Evolutionary conservation across 139 green algal genomes (phyloP), one percentile per base, ranked within the genome.

Genomic region (Volvox reticuliferus): DNA sequence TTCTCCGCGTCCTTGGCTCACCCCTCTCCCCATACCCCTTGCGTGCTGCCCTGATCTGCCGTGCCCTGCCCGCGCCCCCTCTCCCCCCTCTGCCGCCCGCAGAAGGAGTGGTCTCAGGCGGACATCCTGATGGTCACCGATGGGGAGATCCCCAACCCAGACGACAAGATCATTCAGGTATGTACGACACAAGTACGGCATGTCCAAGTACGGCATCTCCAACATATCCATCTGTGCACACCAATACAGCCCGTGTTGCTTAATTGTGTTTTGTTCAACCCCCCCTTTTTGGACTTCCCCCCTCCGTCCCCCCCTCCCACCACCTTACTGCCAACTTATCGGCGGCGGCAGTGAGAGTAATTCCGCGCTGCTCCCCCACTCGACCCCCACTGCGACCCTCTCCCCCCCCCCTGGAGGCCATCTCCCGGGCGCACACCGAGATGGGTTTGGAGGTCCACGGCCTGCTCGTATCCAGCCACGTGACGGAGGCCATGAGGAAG

Each of bases 51-150:
- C n/a, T n/a, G n/a, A n/a, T n/a, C n/a, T n/a, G n/a, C n/a, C n/a
- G n/a, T n/a, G n/a, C n/a, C n/a, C n/a, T n/a, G n/a, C n/a, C n/a
- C n/a, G n/a, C n/a, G n/a, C n/a, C n/a, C n/a, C n/a, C n/a, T n/a
- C n/a, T 55, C 9, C 9, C 44, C 9, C 44, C 5, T 55, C 5
- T 55, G 44, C 44, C 44, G 44, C 9, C 5, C 16, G 5, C 85
- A 83, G 85, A 61, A 61, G 35, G 71, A 89, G 69, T 89, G 85
- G 71, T 82, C 62, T 21, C 94, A 98, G 94, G 97, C 97, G 0
- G 97, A 99, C 88, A 98, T 99, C 32, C 88, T 99, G 76, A 98
- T 98, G 95, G 97, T 99, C 6, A 99, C 97, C 0, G 97, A 99
- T 81, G 97, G 97, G 0, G 97, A 99, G 93, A 98, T 99, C 81